A percentile compares a stretch with the other conserved stretches of the same genome.
phyloP scores from a whole-genome alignment of 2,329 filamentous ascomycete species.

The Fusarium sp. region DNA sequence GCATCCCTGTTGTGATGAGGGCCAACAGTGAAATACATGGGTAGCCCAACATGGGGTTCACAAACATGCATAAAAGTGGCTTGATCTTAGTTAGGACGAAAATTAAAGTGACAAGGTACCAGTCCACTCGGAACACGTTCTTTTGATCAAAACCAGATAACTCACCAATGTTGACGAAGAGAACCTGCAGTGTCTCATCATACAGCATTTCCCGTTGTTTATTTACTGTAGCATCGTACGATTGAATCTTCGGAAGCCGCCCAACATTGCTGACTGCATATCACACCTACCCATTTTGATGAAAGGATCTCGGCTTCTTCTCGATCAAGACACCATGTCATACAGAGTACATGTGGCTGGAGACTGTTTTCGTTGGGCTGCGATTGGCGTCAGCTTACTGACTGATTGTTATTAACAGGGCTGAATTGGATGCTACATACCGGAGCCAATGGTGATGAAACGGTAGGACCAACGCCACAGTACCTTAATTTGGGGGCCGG shows the following conservation, averaged over 20 bases:
- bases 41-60: background rate
- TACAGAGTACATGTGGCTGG: background rate
- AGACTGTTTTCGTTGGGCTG: background rate
- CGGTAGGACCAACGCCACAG: background rate
- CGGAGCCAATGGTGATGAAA: background rate
- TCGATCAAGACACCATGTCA: background rate
- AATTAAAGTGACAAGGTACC: background rate
- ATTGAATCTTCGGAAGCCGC: background rate
- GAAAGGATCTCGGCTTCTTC: background rate
- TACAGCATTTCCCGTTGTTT: background rate
- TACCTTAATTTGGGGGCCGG: background rate
- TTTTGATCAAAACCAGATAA: background rate
- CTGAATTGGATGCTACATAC: background rate
- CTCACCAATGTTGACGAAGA: background rate
- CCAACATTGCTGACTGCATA: background rate
- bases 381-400: background rate
- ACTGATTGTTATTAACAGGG: background rate
- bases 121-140: background rate
- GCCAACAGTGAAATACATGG: background rate
- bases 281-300: background rate
- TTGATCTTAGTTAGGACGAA: background rate
- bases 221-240: background rate
- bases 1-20: background rate
- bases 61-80: background rate
- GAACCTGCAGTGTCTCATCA: background rate